phyloP scores from a whole-genome alignment of 148 eudicot genomes.

The Rhododendron griersonianum region DNA sequence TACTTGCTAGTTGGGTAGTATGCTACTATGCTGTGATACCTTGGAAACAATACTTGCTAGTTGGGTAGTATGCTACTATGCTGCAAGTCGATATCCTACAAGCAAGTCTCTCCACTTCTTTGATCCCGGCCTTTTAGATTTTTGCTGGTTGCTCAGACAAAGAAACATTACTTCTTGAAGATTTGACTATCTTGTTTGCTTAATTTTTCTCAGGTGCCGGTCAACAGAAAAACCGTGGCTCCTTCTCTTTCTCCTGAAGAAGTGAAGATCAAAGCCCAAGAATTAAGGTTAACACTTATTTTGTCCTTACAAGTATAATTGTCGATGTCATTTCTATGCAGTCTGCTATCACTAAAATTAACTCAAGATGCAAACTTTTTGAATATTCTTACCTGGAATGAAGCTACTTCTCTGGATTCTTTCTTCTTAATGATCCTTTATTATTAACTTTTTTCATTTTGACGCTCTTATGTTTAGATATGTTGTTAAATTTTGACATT shows the following conservation, averaged over 20 bases:
- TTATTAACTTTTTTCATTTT: not conserved
- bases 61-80: not conserved
- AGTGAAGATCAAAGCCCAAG: constrained; percentile 68
- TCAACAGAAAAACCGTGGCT: constrained; percentile 44
- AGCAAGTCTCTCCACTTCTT: not conserved
- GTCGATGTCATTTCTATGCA: not conserved
- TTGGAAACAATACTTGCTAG: not conserved
- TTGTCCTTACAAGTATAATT: not conserved
- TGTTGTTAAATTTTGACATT: not conserved
- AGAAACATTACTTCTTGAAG: not conserved
- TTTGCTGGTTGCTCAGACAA: not conserved
- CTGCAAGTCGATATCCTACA: not conserved
- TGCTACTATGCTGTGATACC: not conserved
- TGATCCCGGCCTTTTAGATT: not conserved
- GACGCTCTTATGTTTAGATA: not conserved
- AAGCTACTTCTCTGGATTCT: not conserved
- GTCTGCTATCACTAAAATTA: not conserved
- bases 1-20: not conserved
- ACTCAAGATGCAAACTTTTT: not conserved
- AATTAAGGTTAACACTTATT: constrained; percentile 50
- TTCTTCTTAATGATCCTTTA: not conserved
- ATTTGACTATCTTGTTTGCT: not conserved
- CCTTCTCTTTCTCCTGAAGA: constrained; percentile 88
- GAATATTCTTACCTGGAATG: not conserved
- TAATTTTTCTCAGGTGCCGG: constrained; percentile 54